Conservation (phyloP, 2,329 filamentous ascomycete genomes). For the Ilyonectria robusta region DNA sequence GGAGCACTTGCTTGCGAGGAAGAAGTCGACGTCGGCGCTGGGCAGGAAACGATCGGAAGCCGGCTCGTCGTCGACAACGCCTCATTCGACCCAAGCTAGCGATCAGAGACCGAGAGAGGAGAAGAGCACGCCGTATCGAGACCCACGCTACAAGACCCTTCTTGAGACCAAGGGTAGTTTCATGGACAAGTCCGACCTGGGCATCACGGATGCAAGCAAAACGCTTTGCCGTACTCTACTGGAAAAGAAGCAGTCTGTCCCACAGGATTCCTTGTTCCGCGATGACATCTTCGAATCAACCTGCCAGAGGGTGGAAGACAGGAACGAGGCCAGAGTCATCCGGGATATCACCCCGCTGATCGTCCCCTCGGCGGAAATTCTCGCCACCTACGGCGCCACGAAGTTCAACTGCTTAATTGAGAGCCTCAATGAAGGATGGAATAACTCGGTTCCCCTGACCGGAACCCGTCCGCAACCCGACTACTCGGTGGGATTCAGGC, state of each 20-base stretch:
- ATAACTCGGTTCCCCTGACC: constrained; percentile 55
- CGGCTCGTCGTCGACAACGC: constrained; percentile 25
- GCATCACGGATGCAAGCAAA: constrained; percentile 51
- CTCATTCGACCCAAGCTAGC: constrained; percentile 53
- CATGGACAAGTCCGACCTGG: constrained; percentile 53
- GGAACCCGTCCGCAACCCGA: constrained; percentile 59
- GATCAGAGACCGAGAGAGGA: constrained; percentile 56
- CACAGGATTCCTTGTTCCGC: constrained; percentile 53
- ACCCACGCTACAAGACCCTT: constrained; percentile 53
- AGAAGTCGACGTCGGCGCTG: neutral
- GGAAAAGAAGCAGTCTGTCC: constrained; percentile 31
- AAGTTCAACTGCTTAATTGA: constrained; percentile 49
- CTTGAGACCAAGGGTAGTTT: constrained; percentile 55
- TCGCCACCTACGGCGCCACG: constrained; percentile 51
- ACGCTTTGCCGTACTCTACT: constrained; percentile 1
- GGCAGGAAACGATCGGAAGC: constrained; percentile 2
- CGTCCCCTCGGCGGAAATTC: constrained; percentile 55
- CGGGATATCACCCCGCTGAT: constrained; percentile 54
- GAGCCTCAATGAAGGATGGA: constrained; percentile 60
- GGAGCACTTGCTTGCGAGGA: neutral
- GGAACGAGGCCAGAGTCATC: constrained; percentile 56
- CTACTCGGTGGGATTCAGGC: constrained; percentile 59
- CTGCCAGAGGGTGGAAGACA: constrained; percentile 51
- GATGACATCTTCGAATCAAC: constrained; percentile 55
- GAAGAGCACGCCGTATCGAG: constrained; percentile 56